Evolutionary conservation across 169 alveolate species (phyloP), one percentile per base, ranked within the genome.

Genomic region (Plasmodium adleri): DNA sequence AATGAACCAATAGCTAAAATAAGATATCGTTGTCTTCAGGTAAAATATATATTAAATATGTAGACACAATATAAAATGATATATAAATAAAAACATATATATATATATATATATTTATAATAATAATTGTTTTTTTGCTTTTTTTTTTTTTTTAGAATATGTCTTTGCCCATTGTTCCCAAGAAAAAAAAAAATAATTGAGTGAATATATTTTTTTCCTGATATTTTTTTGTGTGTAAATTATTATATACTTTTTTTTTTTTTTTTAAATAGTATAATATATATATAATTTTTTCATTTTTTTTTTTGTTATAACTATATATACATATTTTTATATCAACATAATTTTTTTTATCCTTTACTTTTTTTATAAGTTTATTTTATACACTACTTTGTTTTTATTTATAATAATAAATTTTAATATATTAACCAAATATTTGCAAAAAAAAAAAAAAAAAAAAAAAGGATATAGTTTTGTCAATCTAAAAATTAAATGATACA

Each of bases 1-100:
- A 97, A 97, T 73, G 97, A 95, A 59, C 93, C 97, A 70, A 78
- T 94, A 28, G 93, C 96, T 54, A 92, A 98, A 26, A 96, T 96
- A 22, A 91, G 95, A 20, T 96, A 93, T 78, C 92, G 98, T 28
- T 95, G 96, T 83, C 95, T 95, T 20, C 95, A 94, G 93, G 97
- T 95, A 78, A 20, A 17, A 24, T 58, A 39, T 74, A 8, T 12
- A 17, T 39, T 39, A 39, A 39, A 39, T 9, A 1, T 39, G 10
- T 39, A 39, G 47, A 39, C 9, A 6, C 10, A 39, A 39, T 5
- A 39, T 39, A 39, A 39, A 39, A 39, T 4, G 0, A 39, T 9
- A 39, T 39, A 39, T 6, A 39, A 39, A 39, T 39, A 39, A 39
- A 39, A 39, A 39, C 47, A 39, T 39, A 5, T 39, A 54, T 56